Conservation (phyloP, 2,329 filamentous ascomycete species). For the Colletotrichum sp. region DNA sequence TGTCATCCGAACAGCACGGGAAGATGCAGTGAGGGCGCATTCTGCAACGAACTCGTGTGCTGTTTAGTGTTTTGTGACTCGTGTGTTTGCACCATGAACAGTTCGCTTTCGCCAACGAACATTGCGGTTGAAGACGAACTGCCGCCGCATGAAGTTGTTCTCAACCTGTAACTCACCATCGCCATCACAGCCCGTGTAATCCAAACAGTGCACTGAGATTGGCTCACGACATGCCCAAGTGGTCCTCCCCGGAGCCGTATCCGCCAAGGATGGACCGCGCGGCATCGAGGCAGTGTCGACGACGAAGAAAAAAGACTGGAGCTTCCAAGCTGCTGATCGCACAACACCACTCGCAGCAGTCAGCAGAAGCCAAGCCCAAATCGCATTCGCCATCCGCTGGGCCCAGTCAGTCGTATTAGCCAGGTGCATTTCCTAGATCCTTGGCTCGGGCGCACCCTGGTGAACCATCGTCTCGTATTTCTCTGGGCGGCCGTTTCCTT, state of each 20-base stretch:
- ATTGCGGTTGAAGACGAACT: background rate
- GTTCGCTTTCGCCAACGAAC: background rate
- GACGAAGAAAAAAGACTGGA: background rate
- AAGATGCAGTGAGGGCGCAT: background rate
- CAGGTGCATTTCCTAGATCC: background rate
- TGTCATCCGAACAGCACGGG: background rate
- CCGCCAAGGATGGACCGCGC: slow-evolving; percentile 2
- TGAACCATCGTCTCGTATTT: slow-evolving; percentile 13
- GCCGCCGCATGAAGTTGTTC: background rate
- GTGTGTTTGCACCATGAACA: background rate
- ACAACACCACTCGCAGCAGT: background rate
- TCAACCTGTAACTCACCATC: slow-evolving; percentile 2
- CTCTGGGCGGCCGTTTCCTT: background rate
- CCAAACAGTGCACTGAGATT: background rate
- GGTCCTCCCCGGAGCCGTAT: background rate
- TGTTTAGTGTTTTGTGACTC: background rate
- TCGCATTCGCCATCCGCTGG: background rate
- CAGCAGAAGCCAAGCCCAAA: background rate
- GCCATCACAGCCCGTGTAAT: background rate
- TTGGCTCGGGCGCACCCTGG: background rate
- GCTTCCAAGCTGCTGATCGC: background rate
- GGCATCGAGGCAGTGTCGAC: slow-evolving; percentile 2
- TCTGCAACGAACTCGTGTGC: background rate
- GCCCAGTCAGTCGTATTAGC: background rate
- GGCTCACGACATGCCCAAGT: background rate